Percentiles rank a stretch among this genome's conserved stretches.
Evolutionary conservation across 805 yeast genomes (phyloP).

Genomic region (Wickerhamomyces queroliae): DNA sequence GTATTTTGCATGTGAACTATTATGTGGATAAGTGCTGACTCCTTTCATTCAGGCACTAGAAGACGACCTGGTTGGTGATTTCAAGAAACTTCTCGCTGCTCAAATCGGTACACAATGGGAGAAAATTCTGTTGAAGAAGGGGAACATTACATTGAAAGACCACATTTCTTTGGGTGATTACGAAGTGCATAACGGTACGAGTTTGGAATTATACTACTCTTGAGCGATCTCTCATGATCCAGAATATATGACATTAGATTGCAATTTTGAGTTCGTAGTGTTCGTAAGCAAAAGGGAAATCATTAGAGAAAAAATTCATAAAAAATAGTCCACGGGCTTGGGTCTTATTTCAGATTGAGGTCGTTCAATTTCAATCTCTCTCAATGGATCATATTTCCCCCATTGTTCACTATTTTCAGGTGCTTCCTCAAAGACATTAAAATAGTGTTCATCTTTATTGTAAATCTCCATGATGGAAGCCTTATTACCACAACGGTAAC

Average conservation of each 20-base stretch:
- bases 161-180: constrained; percentile 92
- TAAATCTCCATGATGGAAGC: constrained; percentile 94
- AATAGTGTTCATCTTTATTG: constrained; percentile 59
- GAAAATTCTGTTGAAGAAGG: constrained; percentile 69
- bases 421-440: constrained; percentile 95
- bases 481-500: constrained; percentile 94
- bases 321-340: constrained; percentile 47
- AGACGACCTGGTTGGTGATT: constrained; percentile 83
- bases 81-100: constrained; percentile 74
- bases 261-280: not conserved
- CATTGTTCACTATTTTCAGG: constrained; percentile 72
- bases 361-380: constrained; percentile 4
- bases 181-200: constrained; percentile 86
- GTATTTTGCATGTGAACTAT: constrained; percentile 1
- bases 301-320: constrained; percentile 21
- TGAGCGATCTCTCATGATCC: constrained; percentile 20
- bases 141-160: constrained; percentile 78
- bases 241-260: not conserved
- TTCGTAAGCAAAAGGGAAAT: not conserved
- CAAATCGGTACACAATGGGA: constrained; percentile 76
- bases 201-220: constrained; percentile 75
- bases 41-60: constrained; percentile 49
- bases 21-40: not conserved
- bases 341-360: constrained; percentile 15
- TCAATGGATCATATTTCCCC: constrained; percentile 21